These are phyloP conservation scores for Phaffia tasmanica DNA, from an alignment of 768 basidiomycete species.

Conservation along the genomic window DNA sequence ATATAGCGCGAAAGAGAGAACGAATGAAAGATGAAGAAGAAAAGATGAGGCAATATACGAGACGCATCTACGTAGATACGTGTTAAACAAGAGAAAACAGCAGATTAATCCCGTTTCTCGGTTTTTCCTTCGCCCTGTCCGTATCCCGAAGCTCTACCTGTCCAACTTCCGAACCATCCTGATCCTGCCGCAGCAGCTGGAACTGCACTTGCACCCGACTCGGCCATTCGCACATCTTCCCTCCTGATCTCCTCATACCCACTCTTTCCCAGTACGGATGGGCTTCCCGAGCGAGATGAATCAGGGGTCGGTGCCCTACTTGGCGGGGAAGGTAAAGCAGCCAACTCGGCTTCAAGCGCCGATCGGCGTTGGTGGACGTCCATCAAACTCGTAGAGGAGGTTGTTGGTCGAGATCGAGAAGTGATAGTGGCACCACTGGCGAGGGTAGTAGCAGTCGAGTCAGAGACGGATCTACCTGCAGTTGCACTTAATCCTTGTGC, in stretches of 20 bases:
- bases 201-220: too few relatives aligned
- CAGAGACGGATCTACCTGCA: neutral
- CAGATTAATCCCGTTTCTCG: too few relatives aligned
- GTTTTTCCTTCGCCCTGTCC: too few relatives aligned
- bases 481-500: neutral
- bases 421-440: neutral
- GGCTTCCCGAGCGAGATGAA: neutral
- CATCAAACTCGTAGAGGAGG: neutral
- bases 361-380: slow-evolving; percentile 12
- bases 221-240: slow-evolving; percentile 9
- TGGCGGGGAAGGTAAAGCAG: slow-evolving; percentile 22
- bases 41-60: too few relatives aligned
- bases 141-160: too few relatives aligned
- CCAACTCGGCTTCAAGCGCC: slow-evolving; percentile 23
- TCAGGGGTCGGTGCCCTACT: neutral
- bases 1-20: too few relatives aligned
- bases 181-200: too few relatives aligned
- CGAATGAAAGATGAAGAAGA: too few relatives aligned
- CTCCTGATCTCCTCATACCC: slow-evolving; percentile 21
- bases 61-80: too few relatives aligned
- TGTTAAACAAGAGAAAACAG: too few relatives aligned
- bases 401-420: neutral
- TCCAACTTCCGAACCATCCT: too few relatives aligned
- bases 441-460: slow-evolving; percentile 8
- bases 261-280: slow-evolving; percentile 6